Evolutionary conservation across 1,284 basidiomycete genomes (phyloP), one percentile per base, ranked within the genome.

Genomic region (Ceratobasidium papillatum): DNA sequence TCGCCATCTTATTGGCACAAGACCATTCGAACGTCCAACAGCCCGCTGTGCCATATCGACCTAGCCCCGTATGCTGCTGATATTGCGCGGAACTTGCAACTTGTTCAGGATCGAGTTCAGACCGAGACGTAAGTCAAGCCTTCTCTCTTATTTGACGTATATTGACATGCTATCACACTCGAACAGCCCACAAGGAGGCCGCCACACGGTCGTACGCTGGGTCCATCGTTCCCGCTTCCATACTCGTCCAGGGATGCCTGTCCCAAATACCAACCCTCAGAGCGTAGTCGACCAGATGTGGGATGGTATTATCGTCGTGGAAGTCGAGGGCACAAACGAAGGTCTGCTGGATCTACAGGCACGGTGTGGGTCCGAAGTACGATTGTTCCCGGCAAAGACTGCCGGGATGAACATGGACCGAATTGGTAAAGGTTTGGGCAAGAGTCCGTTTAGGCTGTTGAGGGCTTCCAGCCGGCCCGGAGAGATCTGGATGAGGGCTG

Each of bases 1-100:
- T 86, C 92, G 22, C 92, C 92, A 0, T 93, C 92, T 27, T 94
- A 94, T 81, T 94, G 94, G 84, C 92, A 94, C 80, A 88, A 91
- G 36, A 90, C 94, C 61, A 88, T 94, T 75, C 87, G 91, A 9
- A 87, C 87, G 0, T 86, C 80, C 38, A 88, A 87, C 3, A 93
- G 94, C 79, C 93, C 93, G 0, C 84, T 94, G 49, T 86, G 86
- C 19, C 88, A 92, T 79, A 82, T 94, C 69, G 91, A 94, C 80
- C 82, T 94, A 45, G 83, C 86, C 36, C 90, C 91, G 1, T 94
- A 92, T 90, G 90, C 88, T 14, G 87, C 88, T 54, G 90, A 94
- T 81, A 88, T 94, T 77, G 89, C 89, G 34, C 79, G 84, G 65
- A 91, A 92, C 76, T 80, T 93, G 52, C 91, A 93, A 81, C 81